Evolutionary conservation across 1,284 basidiomycete species (phyloP).

Genomic region (Rugosomyces carneus): DNA sequence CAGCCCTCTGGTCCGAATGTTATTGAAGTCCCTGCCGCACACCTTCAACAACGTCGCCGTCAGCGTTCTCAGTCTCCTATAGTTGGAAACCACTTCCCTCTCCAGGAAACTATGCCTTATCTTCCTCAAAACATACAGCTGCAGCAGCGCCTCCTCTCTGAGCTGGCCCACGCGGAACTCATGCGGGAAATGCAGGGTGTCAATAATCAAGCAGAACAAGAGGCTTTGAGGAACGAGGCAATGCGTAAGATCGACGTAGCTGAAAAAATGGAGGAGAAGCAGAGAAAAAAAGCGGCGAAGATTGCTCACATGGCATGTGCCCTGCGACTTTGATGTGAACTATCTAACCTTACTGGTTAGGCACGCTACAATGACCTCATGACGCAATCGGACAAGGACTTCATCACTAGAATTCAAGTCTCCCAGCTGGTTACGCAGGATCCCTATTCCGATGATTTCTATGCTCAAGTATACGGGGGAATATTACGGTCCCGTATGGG

Average conservation of each 20-base stretch:
- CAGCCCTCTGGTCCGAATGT: constrained; percentile 35
- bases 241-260: constrained; percentile 85
- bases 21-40: constrained; percentile 31
- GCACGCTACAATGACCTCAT: constrained; percentile 96
- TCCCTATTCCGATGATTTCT: constrained; percentile 97
- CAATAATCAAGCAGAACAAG: constrained; percentile 54
- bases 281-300: constrained; percentile 75
- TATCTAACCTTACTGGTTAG: constrained; percentile 34
- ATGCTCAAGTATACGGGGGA: constrained; percentile 93
- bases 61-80: constrained; percentile 49
- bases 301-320: constrained; percentile 74
- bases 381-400: constrained; percentile 99
- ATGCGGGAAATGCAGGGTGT: constrained; percentile 52
- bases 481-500: constrained; percentile 75
- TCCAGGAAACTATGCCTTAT: constrained; percentile 42
- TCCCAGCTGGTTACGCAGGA: constrained; percentile 95
- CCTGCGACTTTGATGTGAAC: constrained; percentile 1
- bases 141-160: constrained; percentile 65
- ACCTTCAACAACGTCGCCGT: constrained; percentile 35
- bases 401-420: constrained; percentile 98
- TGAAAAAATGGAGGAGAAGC: constrained; percentile 78
- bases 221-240: constrained; percentile 65
- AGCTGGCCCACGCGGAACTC: constrained; percentile 66
- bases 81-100: constrained; percentile 32
- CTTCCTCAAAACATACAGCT: constrained; percentile 59